Evolutionary conservation across 108 stramenopile genomes (phyloP), one percentile per base, ranked within the genome.

Genomic region (Cylindrotheca closterium): DNA sequence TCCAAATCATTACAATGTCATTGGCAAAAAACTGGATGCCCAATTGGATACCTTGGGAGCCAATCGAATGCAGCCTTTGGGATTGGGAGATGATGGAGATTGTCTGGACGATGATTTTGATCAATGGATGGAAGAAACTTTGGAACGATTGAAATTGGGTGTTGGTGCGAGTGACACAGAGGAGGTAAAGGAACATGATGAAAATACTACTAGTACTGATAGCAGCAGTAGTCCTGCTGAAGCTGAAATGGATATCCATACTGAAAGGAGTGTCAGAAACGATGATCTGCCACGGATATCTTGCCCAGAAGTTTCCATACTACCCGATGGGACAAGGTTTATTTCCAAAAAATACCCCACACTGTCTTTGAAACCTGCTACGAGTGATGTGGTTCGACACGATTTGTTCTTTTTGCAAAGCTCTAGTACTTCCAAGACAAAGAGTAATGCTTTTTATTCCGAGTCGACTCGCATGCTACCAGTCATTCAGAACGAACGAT

Each of bases 81-180:
- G 91, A 8, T 67, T 93, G 49, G 97, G 96, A 24, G 95, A 98
- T 74, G 97, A 98, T 73, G 91, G 93, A 45, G 84, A 77, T 50
- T 81, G 87, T 47, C 75, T 98, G 27, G 95, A 96, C 55, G 93
- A 92, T 42, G 97, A 98, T 63, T 96, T 93, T 69, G 97, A 96
- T 70, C 69, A 69, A 22, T 98, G 96, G 96, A 84, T 74, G 65
- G 88, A 79, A 55, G 47, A 55, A 1, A 58, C 94, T 15, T 68
- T 84, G 51, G 61, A 57, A 26, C 30, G 63, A 0, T 54, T 95
- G 55, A 28, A 54, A 37, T 63, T 59, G 22, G 67, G 8, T 47
- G 60, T 12, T 4, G 54, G 23, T 7, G 27, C 27, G n/a, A 48
- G 17, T 50, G 73, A 65, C 12, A 62, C 68, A 47, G 56, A 25